Evolutionary conservation across 2,329 filamentous ascomycete species (phyloP), one percentile per base, ranked within the genome.

Genomic region (Fusarium sarcochroum): DNA sequence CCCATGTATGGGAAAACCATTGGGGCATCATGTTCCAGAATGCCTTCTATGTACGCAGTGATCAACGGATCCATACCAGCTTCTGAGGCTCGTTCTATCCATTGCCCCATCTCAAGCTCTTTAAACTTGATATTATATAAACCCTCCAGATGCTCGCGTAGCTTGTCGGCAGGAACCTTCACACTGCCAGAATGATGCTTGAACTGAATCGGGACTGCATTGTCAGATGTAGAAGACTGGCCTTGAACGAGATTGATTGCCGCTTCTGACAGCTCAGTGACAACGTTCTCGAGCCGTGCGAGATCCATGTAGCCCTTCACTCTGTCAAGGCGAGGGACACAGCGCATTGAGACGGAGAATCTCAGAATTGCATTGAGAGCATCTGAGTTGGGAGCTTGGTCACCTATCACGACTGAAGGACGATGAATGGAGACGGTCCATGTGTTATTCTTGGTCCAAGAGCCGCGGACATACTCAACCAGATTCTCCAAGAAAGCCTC

Each of bases 1-100:
- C 48, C 48, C 48, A 50, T 50, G 6, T 50, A 50, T 17, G 48
- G 48, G 6, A 50, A 50, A 2, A 50, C 21, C 35, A 50, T 50
- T 2, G 47, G 34, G 13, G 47, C 47, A 30, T 50, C 23, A 20
- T 30, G 38, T n/a, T 50, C 47, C n/a, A 40, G 13, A 14, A 50
- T 50, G 13, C 47, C 47, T 8, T 50, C 35, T 21, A 50, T 50
- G n/a, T 50, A 50, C 37, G 47, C 47, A 10, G 47, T 50, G 10
- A 50, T 50, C 7, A 50, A 25, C 2, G 47, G 47, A 40, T 50
- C 47, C 47, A 50, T 50, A 4, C 47, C 47, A 40, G 47, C 34
- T 9, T 50, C 35, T 10, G 47, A 35, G 5, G 47, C 47, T 15
- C 21, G 47, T 15, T 50, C 47, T 35, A 50, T n/a, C 47, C 47